Evolutionary conservation across 768 basidiomycete species (phyloP).

Genomic region (Lanmaoa rubissima): DNA sequence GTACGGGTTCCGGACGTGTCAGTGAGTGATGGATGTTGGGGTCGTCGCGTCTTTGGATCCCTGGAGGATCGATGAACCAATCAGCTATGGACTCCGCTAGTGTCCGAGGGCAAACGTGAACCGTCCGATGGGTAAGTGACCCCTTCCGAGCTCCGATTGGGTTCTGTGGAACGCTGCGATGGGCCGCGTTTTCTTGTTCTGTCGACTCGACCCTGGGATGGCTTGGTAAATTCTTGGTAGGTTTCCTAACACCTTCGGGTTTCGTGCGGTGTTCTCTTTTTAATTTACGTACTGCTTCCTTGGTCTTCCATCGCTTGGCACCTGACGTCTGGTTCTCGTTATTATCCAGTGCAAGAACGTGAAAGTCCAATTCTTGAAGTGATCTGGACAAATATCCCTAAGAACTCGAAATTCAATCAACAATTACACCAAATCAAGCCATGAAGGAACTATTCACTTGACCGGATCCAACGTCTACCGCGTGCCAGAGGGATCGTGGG

Average conservation of each 20-base stretch:
- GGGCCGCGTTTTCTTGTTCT: neutral
- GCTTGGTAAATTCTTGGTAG: neutral
- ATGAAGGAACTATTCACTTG: slow-evolving; percentile 42
- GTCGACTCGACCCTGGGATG: neutral
- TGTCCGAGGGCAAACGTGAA: slow-evolving; percentile 50
- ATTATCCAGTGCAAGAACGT: slow-evolving; percentile 68
- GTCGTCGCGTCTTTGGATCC: neutral
- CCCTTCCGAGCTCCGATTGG: slow-evolving; percentile 13
- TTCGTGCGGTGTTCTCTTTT: slow-evolving; percentile 12
- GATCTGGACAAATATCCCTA: slow-evolving; percentile 65
- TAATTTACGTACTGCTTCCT: slow-evolving; percentile 19
- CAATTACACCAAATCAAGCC: neutral
- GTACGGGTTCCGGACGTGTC: slow-evolving; percentile 22
- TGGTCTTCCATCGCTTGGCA: slow-evolving; percentile 45
- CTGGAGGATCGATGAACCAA: slow-evolving; percentile 44
- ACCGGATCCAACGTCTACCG: slow-evolving; percentile 75
- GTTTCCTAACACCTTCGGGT: neutral
- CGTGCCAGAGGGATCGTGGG: slow-evolving; percentile 35
- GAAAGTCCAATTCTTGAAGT: slow-evolving; percentile 35
- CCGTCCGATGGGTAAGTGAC: slow-evolving; percentile 53
- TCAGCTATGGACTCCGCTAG: slow-evolving; percentile 46
- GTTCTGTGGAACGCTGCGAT: neutral
- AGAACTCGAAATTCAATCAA: neutral
- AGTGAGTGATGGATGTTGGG: neutral
- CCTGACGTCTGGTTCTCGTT: slow-evolving; percentile 58